Evolutionary conservation across 331 rosid species (phyloP), one percentile per base, ranked within the genome.

Genomic region (Quercus tomentella): DNA sequence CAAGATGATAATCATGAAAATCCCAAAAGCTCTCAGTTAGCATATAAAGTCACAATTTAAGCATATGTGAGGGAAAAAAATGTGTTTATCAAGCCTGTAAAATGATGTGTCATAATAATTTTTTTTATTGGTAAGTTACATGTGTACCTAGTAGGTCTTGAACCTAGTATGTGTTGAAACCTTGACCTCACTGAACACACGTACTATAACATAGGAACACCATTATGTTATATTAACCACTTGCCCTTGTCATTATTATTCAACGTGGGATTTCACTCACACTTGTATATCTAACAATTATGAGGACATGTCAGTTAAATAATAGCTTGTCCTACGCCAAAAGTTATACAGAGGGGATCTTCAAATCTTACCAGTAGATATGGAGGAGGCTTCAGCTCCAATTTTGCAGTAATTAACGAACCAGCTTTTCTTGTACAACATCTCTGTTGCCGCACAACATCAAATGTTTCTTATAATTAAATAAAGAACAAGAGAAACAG

Each of bases 301-400:
- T 41, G 45, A 41, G 3, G 12, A 41, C 12, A 0, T 41, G 1
- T 37, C 45, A 37, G 12, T 8, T 41, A 41, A 41, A 41, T 41
- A 2, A 41, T 2, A 49, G 54, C 54, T 49, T 49, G 5, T 49
- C 17, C 54, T 60, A 23, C 2, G 0, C 26, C 66, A 1, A 26
- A 22, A 60, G 12, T 60, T 60, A 60, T 23, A 4, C 54, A 60
- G 4, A 1, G 25, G 11, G n/a, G 61, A 73, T 56, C 49, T 12
- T 51, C n/a, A n/a, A 65, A 49, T 60, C 76, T 72, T 79, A 86
- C 92, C 92, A 88, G 80, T 43, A 86, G 83, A 84, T 84, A 88
- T 35, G 92, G 89, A 71, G 89, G 92, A 77, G 92, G 92, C 84
- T 84, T 81, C 35, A 86, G 82, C 74, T 88, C 92, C 43, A 88